A percentile compares a stretch with the other conserved stretches of the same genome.
Conservation (phyloP, 2,329 filamentous ascomycete genomes). For the Ceratocystiopsis minuta region DNA sequence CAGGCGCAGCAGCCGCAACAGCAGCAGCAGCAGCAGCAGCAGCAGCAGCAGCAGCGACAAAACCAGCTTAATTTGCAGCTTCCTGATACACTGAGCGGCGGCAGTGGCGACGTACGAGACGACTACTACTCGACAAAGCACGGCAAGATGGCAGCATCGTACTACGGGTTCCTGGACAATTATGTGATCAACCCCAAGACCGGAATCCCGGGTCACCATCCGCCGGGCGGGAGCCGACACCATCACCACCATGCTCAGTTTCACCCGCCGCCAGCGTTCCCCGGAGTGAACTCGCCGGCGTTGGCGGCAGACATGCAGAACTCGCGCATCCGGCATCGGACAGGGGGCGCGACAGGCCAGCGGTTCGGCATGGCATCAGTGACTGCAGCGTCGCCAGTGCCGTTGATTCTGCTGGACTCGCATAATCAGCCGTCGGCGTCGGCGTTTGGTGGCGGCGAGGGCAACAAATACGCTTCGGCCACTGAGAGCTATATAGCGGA, state of each 20-base stretch:
- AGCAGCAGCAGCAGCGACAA: constrained; percentile 13
- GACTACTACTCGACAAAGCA: constrained; percentile 94
- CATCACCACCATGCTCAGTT: constrained; percentile 59
- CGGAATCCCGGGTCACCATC: constrained; percentile 42
- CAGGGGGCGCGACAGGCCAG: constrained; percentile 16
- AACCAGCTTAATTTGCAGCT: too few species aligned
- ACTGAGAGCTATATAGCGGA: constrained; percentile 33
- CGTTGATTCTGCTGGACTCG: constrained; percentile 55
- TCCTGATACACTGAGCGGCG: constrained; percentile 14
- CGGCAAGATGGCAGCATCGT: constrained; percentile 95
- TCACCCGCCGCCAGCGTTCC: constrained; percentile 58
- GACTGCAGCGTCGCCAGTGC: constrained; percentile 45
- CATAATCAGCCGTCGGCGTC: constrained; percentile 50
- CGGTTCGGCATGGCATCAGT: constrained; percentile 24
- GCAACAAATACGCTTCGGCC: too few species aligned
- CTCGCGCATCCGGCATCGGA: constrained; percentile 29
- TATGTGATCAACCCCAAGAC: constrained; percentile 62
- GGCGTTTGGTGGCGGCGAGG: constrained; percentile 12
- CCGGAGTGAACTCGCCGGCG: constrained; percentile 47
- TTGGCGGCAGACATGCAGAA: constrained; percentile 36
- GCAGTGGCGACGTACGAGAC: constrained; percentile 50
- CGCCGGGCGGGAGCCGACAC: constrained; percentile 33
- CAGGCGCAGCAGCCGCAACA: constrained; percentile 17
- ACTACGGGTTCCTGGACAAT: constrained; percentile 86
- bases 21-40: constrained; percentile 14